Evolutionary conservation across 2,329 filamentous ascomycete species (phyloP).

Genomic region (Dactylellina sp.): DNA sequence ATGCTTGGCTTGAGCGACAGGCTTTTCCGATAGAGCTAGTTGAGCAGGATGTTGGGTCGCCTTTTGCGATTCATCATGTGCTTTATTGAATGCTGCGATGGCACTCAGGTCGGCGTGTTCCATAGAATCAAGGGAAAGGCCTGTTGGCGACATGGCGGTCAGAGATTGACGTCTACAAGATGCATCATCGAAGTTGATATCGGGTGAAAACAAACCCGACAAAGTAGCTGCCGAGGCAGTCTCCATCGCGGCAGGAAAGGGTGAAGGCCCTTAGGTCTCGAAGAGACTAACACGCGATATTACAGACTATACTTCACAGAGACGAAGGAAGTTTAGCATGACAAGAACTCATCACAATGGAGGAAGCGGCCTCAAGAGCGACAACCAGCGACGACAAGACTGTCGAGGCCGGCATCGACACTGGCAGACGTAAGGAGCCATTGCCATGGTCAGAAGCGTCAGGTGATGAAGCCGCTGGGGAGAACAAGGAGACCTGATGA

Average conservation of each 20-base stretch:
- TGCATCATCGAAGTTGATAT: not conserved
- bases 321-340: slow-evolving; percentile 23
- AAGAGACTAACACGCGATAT: not conserved
- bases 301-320: slow-evolving; percentile 14
- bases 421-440: slow-evolving; percentile 8
- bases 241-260: slow-evolving; percentile 23
- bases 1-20: slow-evolving; percentile 10
- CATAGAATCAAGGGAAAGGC: slow-evolving; percentile 37
- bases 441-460: slow-evolving; percentile 14
- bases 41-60: slow-evolving; percentile 16
- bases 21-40: slow-evolving; percentile 13
- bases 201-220: slow-evolving; percentile 24
- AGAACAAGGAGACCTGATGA: slow-evolving; percentile 13
- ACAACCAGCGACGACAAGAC: slow-evolving; percentile 6
- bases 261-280: slow-evolving; percentile 13
- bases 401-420: slow-evolving; percentile 8
- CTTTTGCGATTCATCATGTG: slow-evolving; percentile 50
- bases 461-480: slow-evolving; percentile 7
- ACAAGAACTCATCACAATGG: slow-evolving; percentile 9
- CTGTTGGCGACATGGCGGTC: slow-evolving; percentile 7
- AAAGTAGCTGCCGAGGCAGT: slow-evolving; percentile 33
- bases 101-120: slow-evolving; percentile 52
- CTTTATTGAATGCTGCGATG: slow-evolving; percentile 52
- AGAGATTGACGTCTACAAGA: slow-evolving; percentile 12
- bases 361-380: slow-evolving; percentile 6